Conservation (phyloP, 192 early-diverging fungal genomes). For the Podila epicladia region DNA sequence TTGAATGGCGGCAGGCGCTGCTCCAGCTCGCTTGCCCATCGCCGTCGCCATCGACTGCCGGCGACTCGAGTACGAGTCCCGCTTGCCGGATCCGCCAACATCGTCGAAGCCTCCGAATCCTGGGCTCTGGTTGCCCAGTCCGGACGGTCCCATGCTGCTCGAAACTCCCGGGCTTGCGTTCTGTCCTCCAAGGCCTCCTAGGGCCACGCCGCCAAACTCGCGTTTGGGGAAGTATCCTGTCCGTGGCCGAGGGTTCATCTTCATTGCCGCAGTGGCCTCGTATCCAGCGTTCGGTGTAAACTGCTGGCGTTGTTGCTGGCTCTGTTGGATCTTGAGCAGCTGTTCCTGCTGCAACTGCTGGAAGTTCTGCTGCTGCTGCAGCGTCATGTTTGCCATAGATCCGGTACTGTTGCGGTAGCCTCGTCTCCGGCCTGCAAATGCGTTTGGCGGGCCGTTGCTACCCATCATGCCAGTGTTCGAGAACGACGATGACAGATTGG, state of each 20-base stretch:
- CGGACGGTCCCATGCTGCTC: neutral
- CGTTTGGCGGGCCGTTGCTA: constrained; percentile 27
- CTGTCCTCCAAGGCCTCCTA: constrained; percentile 14
- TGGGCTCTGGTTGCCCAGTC: constrained; percentile 6
- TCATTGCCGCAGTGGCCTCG: constrained; percentile 47
- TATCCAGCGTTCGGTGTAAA: constrained; percentile 35
- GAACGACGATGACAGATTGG: neutral
- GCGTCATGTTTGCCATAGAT: constrained; percentile 48
- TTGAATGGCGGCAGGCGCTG: constrained; percentile 46
- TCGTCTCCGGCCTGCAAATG: constrained; percentile 44
- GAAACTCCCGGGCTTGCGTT: neutral
- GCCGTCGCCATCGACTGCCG: constrained; percentile 44
- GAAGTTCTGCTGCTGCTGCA: constrained; percentile 44
- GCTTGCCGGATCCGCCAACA: constrained; percentile 13
- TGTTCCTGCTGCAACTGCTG: constrained; percentile 43
- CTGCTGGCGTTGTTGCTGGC: constrained; percentile 4
- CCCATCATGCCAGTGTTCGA: neutral
- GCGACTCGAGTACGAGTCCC: constrained; percentile 45
- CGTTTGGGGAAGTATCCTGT: constrained; percentile 36
- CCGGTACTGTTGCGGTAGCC: constrained; percentile 49
- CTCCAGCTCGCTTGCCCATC: constrained; percentile 38
- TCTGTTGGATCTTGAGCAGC: constrained; percentile 39
- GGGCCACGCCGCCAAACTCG: constrained; percentile 21
- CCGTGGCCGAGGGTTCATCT: constrained; percentile 32
- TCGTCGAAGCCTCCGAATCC: constrained; percentile 5